phyloP scores from a whole-genome alignment of 225 moss, liverwort and hornwort genomes.

The Pseudisothecium myosuroides region DNA sequence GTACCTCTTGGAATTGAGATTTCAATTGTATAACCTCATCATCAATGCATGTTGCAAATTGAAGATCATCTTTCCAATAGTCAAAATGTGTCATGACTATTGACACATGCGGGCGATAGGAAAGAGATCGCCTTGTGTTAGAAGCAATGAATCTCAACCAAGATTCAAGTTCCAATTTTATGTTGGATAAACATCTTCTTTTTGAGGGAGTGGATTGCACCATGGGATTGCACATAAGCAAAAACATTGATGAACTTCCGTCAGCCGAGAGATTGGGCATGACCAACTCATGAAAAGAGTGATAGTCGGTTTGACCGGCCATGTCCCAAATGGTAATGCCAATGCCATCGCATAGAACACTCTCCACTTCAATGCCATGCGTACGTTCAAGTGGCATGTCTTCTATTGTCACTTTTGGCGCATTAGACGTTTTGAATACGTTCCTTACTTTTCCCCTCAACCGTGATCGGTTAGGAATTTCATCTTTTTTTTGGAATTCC shows the following conservation, averaged over 20 bases:
- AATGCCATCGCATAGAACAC: not conserved
- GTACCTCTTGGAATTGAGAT: not conserved
- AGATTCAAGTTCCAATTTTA: not conserved
- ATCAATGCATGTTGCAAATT: not conserved
- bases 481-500: not conserved
- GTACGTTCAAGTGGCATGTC: not conserved
- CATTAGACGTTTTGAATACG: accelerated
- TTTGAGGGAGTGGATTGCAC: accelerated
- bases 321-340: not conserved
- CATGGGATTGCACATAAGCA: not conserved
- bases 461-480: accelerated
- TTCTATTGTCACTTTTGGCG: accelerated
- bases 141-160: not conserved
- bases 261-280: not conserved
- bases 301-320: not conserved
- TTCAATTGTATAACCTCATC: not conserved
- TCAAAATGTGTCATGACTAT: not conserved
- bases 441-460: accelerated
- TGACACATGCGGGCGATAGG: not conserved
- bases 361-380: not conserved
- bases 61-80: not conserved
- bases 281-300: not conserved
- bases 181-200: not conserved
- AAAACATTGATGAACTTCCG: not conserved
- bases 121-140: not conserved